Percentiles rank a stretch among this genome's conserved stretches.
Evolutionary conservation across 352 stramenopile genomes (phyloP).

Genomic region (Pseudoperonospora humuli): DNA sequence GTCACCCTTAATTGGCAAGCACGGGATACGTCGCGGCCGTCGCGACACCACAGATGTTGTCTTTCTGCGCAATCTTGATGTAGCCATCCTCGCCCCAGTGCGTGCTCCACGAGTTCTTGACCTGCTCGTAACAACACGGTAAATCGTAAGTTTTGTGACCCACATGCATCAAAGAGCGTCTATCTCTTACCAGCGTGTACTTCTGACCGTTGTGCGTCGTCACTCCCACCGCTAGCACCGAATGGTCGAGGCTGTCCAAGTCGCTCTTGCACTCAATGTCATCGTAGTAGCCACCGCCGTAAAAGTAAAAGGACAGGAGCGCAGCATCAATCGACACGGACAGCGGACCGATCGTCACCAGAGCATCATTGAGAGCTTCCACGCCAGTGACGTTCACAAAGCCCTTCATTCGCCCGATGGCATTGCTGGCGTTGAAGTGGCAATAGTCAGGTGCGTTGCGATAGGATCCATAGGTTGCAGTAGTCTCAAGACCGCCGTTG

Average conservation of each 20-base stretch:
- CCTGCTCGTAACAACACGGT: slow-evolving; percentile 18
- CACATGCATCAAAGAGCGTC: neutral
- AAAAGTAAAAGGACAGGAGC: slow-evolving; percentile 86
- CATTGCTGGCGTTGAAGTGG: slow-evolving; percentile 74
- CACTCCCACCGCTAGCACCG: slow-evolving; percentile 87
- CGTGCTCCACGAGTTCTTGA: slow-evolving; percentile 93
- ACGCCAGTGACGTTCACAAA: slow-evolving; percentile 80
- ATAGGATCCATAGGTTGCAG: slow-evolving; percentile 79
- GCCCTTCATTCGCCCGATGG: slow-evolving; percentile 60
- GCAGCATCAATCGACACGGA: slow-evolving; percentile 86
- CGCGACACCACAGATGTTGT: slow-evolving; percentile 94
- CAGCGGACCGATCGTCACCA: slow-evolving; percentile 73
- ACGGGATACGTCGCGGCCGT: slow-evolving; percentile 82
- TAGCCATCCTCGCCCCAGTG: slow-evolving; percentile 92
- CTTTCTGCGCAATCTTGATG: slow-evolving; percentile 86
- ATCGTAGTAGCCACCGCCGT: slow-evolving; percentile 80
- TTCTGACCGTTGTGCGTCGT: slow-evolving; percentile 84
- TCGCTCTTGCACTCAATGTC: slow-evolving; percentile 86
- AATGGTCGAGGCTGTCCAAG: slow-evolving; percentile 89
- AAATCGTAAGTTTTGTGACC: neutral
- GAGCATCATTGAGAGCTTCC: slow-evolving; percentile 70
- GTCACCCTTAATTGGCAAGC: slow-evolving; percentile 31
- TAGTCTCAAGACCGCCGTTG: slow-evolving; percentile 72
- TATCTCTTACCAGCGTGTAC: slow-evolving; percentile 78
- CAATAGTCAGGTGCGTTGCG: slow-evolving; percentile 85